Evolutionary conservation across 352 stramenopile genomes (phyloP).

Genomic region (Phytopythium chamaehyphon): DNA sequence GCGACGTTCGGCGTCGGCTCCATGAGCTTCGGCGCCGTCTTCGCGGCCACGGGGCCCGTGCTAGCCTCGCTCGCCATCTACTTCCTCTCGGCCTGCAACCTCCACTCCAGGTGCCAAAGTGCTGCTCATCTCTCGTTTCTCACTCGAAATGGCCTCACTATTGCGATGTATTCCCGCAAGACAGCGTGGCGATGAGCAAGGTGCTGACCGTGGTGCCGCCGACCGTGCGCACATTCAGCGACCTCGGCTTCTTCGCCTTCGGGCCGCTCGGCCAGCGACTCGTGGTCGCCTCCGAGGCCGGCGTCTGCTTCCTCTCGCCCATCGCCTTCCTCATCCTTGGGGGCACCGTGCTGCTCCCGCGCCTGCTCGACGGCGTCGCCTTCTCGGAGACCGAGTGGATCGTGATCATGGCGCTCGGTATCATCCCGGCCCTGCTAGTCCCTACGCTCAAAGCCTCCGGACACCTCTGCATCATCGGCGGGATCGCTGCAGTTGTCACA

Average conservation of each 20-base stretch:
- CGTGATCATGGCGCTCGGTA: conserved; percentile 38
- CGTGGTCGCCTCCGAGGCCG: conserved; percentile 50
- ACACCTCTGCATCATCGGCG: conserved; percentile 44
- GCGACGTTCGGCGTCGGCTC: conserved; percentile 69
- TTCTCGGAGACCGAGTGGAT: conserved; percentile 55
- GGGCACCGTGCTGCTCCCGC: conserved; percentile 53
- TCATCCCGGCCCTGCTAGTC: conserved; percentile 61
- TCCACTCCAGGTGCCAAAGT: conserved; percentile 42
- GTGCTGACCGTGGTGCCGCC: conserved; percentile 40
- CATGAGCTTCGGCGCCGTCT: conserved; percentile 69
- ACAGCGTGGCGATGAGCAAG: conserved; percentile 58
- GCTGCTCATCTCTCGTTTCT: neutral
- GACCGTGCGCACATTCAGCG: conserved; percentile 64
- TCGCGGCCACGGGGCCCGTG: conserved; percentile 49
- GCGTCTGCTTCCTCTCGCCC: conserved; percentile 57
- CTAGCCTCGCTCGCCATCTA: conserved; percentile 59
- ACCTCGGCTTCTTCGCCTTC: conserved; percentile 66
- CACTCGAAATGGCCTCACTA: too few relatives aligned
- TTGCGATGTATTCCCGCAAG: too few relatives aligned
- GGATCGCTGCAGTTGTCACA: conserved; percentile 38
- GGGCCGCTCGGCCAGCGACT: conserved; percentile 39
- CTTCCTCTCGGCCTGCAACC: conserved; percentile 75
- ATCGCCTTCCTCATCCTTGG: conserved; percentile 73
- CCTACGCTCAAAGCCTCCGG: conserved; percentile 49
- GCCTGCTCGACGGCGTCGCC: conserved; percentile 30